Percentiles rank a stretch among this genome's conserved stretches.
phyloP scores from a whole-genome alignment of 441 rosid species.

The Syzygium malaccense region DNA sequence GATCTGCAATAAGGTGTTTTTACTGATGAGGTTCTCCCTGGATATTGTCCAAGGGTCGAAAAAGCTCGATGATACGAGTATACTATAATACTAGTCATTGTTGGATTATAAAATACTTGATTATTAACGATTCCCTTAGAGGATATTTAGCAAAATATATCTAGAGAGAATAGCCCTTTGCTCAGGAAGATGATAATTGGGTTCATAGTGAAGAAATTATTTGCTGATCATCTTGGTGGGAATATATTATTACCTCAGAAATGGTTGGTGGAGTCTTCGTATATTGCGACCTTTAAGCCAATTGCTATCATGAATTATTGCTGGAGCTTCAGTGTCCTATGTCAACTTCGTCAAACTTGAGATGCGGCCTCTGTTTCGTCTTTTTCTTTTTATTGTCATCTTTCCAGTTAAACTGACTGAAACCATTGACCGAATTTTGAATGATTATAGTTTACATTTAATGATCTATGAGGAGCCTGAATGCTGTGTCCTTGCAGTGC shows the following conservation, averaged over 20 bases:
- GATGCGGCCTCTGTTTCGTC: background rate
- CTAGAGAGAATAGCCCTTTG: background rate
- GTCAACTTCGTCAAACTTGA: background rate
- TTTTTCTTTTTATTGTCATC: background rate
- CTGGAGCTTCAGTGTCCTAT: background rate
- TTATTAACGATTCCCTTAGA: background rate
- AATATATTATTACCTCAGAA: background rate
- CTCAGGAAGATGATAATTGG: background rate
- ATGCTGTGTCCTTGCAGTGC: slow-evolving; percentile 40
- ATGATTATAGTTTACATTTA: background rate
- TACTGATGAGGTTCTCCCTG: background rate
- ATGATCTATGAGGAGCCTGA: background rate
- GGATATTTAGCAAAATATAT: background rate
- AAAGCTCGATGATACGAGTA: background rate
- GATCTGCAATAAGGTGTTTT: background rate
- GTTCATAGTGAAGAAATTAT: background rate
- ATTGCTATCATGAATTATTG: background rate
- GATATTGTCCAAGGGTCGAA: background rate
- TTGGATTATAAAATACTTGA: background rate
- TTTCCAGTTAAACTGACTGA: background rate
- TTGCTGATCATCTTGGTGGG: background rate
- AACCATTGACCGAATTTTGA: background rate
- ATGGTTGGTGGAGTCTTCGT: background rate
- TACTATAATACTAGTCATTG: background rate
- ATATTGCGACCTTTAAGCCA: background rate